phyloP scores from a whole-genome alignment of 441 rosid species.

The Breynia disticha region DNA sequence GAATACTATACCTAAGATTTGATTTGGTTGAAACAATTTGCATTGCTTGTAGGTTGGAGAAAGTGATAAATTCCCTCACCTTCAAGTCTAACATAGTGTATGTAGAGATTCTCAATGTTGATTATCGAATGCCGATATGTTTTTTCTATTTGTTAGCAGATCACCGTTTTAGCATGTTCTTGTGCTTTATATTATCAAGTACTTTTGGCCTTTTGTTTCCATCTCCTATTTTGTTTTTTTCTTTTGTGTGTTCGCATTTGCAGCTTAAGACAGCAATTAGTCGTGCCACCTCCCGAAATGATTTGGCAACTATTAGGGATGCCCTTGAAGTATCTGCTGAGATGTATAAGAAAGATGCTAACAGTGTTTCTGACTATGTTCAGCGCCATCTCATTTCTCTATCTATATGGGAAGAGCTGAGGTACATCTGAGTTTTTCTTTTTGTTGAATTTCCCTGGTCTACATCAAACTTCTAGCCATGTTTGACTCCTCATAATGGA shows the following conservation, averaged over 20 bases:
- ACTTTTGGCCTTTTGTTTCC: not conserved
- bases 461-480: not conserved
- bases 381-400: constrained; percentile 93
- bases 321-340: constrained; percentile 99
- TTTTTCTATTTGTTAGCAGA: not conserved
- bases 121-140: not conserved
- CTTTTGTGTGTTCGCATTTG: not conserved
- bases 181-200: not conserved
- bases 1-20: constrained; percentile 5
- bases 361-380: constrained; percentile 84
- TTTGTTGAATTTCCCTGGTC: not conserved
- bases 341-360: constrained; percentile 85
- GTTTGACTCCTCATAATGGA: not conserved
- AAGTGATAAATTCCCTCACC: no score
- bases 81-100: no score
- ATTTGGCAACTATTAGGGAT: constrained; percentile 74
- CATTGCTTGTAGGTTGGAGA: no score
- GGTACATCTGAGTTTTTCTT: constrained; percentile 31
- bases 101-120: no score
- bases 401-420: constrained; percentile 93
- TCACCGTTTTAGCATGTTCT: not conserved
- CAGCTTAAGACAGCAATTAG: constrained; percentile 95
- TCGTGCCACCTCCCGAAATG: constrained; percentile 93
- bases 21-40: not conserved
- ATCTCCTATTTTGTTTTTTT: no score